These are phyloP conservation scores for Simplicillium aogashimaense DNA, from an alignment of 2,329 filamentous ascomycete genomes.

Conservation along the genomic window DNA sequence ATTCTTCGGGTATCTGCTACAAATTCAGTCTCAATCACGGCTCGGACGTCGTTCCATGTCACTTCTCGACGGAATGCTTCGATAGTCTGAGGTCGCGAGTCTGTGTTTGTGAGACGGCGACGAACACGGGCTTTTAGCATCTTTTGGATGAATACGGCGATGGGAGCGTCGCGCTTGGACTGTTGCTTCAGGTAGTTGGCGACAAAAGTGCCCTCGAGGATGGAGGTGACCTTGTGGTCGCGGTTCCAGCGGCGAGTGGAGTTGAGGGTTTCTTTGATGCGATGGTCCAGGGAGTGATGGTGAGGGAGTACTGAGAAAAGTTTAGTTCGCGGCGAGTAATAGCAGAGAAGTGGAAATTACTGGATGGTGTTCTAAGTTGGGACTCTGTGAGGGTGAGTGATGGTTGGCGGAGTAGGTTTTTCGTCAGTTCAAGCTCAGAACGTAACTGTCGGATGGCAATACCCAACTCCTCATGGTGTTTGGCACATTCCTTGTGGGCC, in stretches of 20 bases:
- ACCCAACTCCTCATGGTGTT: too few species aligned
- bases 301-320: not conserved
- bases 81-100: constrained; percentile 14
- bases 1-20: not conserved
- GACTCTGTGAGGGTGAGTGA: too few species aligned
- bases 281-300: constrained; percentile 3
- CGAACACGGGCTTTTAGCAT: constrained; percentile 16
- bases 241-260: constrained; percentile 28
- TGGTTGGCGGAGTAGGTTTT: too few species aligned
- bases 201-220: constrained; percentile 23
- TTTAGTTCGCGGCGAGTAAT: constrained; percentile 16
- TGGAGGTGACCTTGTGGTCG: constrained; percentile 22
- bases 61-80: constrained; percentile 22
- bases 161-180: constrained; percentile 20
- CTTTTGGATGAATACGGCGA: constrained; percentile 23
- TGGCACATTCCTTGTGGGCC: too few species aligned
- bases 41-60: not conserved
- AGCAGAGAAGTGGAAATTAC: constrained; percentile 9
- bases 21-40: not conserved
- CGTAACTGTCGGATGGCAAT: too few species aligned
- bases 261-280: constrained; percentile 23
- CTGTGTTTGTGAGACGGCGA: constrained; percentile 3
- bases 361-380: too few species aligned
- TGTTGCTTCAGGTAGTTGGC: constrained; percentile 24
- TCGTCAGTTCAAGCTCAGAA: too few species aligned